Evolutionary conservation across 2,329 filamentous ascomycete species (phyloP), one percentile per base, ranked within the genome.

Genomic region (Scytalidium sp.): DNA sequence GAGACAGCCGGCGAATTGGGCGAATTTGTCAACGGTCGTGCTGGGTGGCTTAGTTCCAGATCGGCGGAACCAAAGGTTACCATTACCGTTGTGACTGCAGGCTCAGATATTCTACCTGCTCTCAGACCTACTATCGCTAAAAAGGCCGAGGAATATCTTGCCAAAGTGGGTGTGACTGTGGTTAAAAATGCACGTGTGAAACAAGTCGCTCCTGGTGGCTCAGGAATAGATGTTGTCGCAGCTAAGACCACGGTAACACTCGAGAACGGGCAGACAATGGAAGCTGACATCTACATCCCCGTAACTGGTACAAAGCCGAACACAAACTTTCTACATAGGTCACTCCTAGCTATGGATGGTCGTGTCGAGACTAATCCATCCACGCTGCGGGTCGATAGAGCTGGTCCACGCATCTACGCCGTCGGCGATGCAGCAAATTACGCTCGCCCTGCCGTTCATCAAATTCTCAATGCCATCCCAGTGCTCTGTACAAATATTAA

Each of bases 1-100:
- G 75, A 78, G 53, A 68, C 67, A 2, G 74, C 76, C 0, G 76
- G 76, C 15, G 75, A 79, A 51, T 62, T 79, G 0, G 79, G 75
- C 22, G 74, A 79, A 53, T 67, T 71, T 55, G 65, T 80, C 15
- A 81, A 81, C 50, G 73, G 76, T 1, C 65, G 64, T 2, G 60
- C 70, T 0, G 67, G 72, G 3, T 68, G 61, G 61, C 68, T 75
- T 51, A 59, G 45, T 40, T 64, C 63, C 2, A 65, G 57, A 19
- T 50, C 60, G 2, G 50, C 50, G 2, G 59, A 59, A 11, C 69
- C 71, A 2, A 71, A 69, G 15, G 70, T 74, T 1, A 27, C 56
- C 1, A 76, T 79, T 29, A 79, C 71, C 0, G 51, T 79, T 2
- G 62, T 79, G 19, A 75, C 70, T 1, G 60, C 66, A 2, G 62